phyloP scores from a whole-genome alignment of 164 flowering plant species.

The Protea cynaroides region DNA sequence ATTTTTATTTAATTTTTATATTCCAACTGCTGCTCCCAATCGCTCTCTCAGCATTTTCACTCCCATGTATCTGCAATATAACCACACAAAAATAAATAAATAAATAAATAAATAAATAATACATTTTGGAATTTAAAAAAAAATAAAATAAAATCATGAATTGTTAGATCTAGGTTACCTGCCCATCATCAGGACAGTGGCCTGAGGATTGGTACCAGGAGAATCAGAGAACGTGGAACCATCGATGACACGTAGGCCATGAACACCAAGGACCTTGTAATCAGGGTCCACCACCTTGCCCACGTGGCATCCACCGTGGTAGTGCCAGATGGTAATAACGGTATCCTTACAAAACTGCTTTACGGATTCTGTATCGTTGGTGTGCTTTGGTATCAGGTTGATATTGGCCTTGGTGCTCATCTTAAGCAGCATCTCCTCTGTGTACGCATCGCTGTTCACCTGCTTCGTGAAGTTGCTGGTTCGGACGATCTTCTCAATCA shows the following conservation, averaged over 20 bases:
- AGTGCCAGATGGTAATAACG: constrained; percentile 86
- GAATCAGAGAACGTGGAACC: constrained; percentile 60
- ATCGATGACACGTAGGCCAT: constrained; percentile 58
- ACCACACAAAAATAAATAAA: too few relatives aligned
- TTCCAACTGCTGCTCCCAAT: constrained; percentile 54
- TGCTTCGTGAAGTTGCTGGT: constrained; percentile 41
- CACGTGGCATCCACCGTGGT: constrained; percentile 81
- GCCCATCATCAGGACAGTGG: constrained; percentile 88
- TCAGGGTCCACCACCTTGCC: constrained; percentile 54
- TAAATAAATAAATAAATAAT: too few relatives aligned
- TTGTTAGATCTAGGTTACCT: too few relatives aligned
- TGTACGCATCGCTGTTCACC: constrained; percentile 27
- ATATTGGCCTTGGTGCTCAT: constrained; percentile 65
- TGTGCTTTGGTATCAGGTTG: constrained; percentile 68
- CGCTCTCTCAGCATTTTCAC: constrained; percentile 70
- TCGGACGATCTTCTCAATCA: constrained; percentile 40
- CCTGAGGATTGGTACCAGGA: constrained; percentile 92
- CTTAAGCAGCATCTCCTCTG: constrained; percentile 49
- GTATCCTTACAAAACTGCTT: constrained; percentile 88
- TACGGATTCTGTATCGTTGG: constrained; percentile 54
- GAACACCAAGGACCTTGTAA: constrained; percentile 53
- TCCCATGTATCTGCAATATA: constrained; percentile 79
- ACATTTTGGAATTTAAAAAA: too few relatives aligned
- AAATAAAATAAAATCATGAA: too few relatives aligned
- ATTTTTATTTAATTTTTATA: constrained; percentile 13